Percentiles rank a stretch among this genome's conserved stretches.
Evolutionary conservation across 1,284 basidiomycete species (phyloP).

Genomic region (Puccinia horiana): DNA sequence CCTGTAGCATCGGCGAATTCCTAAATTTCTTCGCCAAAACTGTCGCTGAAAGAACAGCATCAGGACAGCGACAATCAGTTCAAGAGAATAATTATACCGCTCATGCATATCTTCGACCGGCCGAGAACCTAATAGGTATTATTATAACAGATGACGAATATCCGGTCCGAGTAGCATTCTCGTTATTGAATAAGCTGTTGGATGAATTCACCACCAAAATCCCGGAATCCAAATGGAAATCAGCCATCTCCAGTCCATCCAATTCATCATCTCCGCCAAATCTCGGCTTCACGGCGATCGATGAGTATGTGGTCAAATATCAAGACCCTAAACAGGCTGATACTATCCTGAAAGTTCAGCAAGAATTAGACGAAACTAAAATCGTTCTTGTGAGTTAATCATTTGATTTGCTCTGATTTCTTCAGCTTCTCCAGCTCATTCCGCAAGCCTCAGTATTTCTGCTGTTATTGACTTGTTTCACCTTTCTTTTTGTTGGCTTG

Average conservation of each 20-base stretch:
- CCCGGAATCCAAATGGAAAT: slow-evolving; percentile 66
- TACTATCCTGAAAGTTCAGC: slow-evolving; percentile 97
- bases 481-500: slow-evolving; percentile 5
- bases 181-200: slow-evolving; percentile 86
- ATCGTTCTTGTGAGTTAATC: slow-evolving; percentile 75
- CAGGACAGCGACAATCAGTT: slow-evolving; percentile 79
- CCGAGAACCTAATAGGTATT: slow-evolving; percentile 69
- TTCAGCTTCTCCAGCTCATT: not conserved
- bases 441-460: not conserved
- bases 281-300: slow-evolving; percentile 64
- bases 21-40: slow-evolving; percentile 89
- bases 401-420: not conserved
- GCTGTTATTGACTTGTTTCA: not conserved
- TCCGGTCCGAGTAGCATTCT: slow-evolving; percentile 93
- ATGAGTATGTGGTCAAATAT: slow-evolving; percentile 84
- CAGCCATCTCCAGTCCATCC: slow-evolving; percentile 67
- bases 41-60: slow-evolving; percentile 82
- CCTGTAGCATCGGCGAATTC: slow-evolving; percentile 72
- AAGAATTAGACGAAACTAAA: slow-evolving; percentile 98
- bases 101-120: slow-evolving; percentile 77
- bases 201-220: slow-evolving; percentile 87
- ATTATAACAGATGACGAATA: slow-evolving; percentile 95
- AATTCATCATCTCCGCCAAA: not conserved
- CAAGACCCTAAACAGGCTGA: slow-evolving; percentile 98
- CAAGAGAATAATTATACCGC: slow-evolving; percentile 93